Base-by-base conservation (phyloP, 805 yeast species). In the Yueomyces sinensis region DNA sequence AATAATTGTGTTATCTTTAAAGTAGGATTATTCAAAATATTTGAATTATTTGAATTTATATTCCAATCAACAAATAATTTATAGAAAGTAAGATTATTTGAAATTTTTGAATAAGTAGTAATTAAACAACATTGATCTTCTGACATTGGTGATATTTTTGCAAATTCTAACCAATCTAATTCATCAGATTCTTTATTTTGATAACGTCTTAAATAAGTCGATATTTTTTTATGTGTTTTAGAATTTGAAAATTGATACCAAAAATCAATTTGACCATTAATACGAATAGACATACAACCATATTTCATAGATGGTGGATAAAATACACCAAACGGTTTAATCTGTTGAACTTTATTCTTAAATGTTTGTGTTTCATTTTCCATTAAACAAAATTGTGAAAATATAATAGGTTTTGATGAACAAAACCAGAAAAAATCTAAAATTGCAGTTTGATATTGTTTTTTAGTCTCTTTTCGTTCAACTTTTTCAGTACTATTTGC, bases 401-500 rank as follows among this genome's bases (percentile, higher is more conserved):
- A 39, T 27, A 57, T 51, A 13, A 51, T 43, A 17, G 56, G 52
- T 33, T 56, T 56, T 5, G 69, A 59, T 22, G 66, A 60, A 9
- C 65, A 54, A 5, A 58, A 49, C 46, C 72, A 59, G 32, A 54
- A 51, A 61, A 71, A 70, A 41, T 67, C 72, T 15, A 52, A 35
- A 3, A 55, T 42, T 4, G 63, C 37, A 5, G 59, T 50, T 34
- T 49, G 50, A 30, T 51, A 52, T 38, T 53, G 56, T 27, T 52
- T 53, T 30, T 55, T 57, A 13, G 54, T 62, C 58, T 58, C 42
- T 47, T 59, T 49, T 50, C 56, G 37, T 36, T 52, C 69, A 54
- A 65, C 32, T 57, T 56, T 31, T 48, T 46, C 17, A n/a, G n/a
- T n/a, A n/a, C n/a, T n/a, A n/a, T n/a, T n/a, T n/a, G n/a, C n/a